Conservation (phyloP, 257 asterid genomes). For the Thymus quinquecostatus region DNA sequence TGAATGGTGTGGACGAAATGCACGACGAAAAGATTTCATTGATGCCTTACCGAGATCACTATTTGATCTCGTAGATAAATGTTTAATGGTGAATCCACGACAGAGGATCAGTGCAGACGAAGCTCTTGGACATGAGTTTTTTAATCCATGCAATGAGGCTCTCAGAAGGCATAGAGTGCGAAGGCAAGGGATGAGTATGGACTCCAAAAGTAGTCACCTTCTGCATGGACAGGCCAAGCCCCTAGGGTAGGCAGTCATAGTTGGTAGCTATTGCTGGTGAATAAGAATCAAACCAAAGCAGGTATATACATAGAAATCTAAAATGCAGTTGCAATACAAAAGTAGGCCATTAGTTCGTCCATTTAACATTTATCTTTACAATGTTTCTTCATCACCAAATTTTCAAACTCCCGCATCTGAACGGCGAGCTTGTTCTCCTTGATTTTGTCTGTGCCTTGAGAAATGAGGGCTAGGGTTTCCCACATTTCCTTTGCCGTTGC, state of each 20-base stretch:
- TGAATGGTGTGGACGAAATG: slow-evolving; percentile 77
- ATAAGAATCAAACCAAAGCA: not conserved
- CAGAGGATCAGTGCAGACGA: slow-evolving; percentile 86
- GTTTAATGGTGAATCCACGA: slow-evolving; percentile 80
- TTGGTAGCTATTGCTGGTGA: not conserved
- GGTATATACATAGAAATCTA: not conserved
- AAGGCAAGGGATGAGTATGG: slow-evolving; percentile 35
- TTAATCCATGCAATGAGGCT: slow-evolving; percentile 56
- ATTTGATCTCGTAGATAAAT: slow-evolving; percentile 78
- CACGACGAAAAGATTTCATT: slow-evolving; percentile 62
- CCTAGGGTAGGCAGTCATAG: not conserved
- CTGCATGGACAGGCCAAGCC: not conserved
- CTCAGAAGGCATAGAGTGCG: slow-evolving; percentile 54
- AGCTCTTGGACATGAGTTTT: slow-evolving; percentile 78
- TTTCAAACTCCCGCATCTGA: too few relatives aligned
- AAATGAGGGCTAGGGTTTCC: too few relatives aligned
- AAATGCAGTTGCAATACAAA: not conserved
- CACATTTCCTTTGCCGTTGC: too few relatives aligned
- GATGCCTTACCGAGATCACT: slow-evolving; percentile 64
- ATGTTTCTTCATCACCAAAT: too few relatives aligned
- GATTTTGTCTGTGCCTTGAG: too few relatives aligned
- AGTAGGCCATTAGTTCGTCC: not conserved
- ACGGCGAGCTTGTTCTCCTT: too few relatives aligned
- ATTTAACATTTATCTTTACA: not conserved
- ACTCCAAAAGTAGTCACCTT: not conserved